These are phyloP conservation scores for Chytriomyces sp. DNA, from an alignment of 192 early-diverging fungal genomes.

Conservation along the genomic window DNA sequence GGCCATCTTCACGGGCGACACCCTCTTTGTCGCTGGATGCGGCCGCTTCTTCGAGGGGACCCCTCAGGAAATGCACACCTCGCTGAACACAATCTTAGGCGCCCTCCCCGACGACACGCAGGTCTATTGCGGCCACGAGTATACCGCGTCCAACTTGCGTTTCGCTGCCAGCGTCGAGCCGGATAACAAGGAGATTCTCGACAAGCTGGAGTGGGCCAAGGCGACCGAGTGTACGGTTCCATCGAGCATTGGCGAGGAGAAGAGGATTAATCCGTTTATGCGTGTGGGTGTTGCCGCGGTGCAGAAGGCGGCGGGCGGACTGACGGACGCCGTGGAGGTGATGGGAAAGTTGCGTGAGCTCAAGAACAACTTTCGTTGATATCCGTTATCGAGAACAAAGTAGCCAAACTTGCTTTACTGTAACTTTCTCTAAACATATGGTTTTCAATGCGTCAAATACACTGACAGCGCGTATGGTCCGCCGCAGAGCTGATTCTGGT, in stretches of 20 bases:
- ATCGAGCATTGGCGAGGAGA: conserved; percentile 87
- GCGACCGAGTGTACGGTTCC: conserved; percentile 68
- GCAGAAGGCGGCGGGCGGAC: conserved; percentile 24
- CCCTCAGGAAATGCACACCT: conserved; percentile 79
- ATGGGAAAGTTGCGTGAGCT: conserved; percentile 75
- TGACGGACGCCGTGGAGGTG: conserved; percentile 49
- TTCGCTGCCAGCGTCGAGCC: conserved; percentile 84
- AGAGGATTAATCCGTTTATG: conserved; percentile 87
- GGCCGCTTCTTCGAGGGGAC: conserved; percentile 95
- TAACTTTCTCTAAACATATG: not conserved
- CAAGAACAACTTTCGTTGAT: conserved; percentile 64
- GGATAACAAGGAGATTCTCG: conserved; percentile 65
- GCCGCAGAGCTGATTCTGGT: too few relatives aligned
- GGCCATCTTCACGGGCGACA: conserved; percentile 90
- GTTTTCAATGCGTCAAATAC: too few relatives aligned
- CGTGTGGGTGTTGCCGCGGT: conserved; percentile 56
- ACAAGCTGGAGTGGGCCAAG: conserved; percentile 67
- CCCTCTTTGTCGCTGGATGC: conserved; percentile 78
- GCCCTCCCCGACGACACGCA: conserved; percentile 75
- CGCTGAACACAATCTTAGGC: conserved; percentile 68
- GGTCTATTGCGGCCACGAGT: conserved; percentile 93
- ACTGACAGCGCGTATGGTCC: too few relatives aligned
- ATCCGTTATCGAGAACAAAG: not conserved
- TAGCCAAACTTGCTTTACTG: too few relatives aligned
- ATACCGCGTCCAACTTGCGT: conserved; percentile 68